Evolutionary conservation across 352 stramenopile genomes (phyloP).

Genomic region (Phytopythium montanum): DNA sequence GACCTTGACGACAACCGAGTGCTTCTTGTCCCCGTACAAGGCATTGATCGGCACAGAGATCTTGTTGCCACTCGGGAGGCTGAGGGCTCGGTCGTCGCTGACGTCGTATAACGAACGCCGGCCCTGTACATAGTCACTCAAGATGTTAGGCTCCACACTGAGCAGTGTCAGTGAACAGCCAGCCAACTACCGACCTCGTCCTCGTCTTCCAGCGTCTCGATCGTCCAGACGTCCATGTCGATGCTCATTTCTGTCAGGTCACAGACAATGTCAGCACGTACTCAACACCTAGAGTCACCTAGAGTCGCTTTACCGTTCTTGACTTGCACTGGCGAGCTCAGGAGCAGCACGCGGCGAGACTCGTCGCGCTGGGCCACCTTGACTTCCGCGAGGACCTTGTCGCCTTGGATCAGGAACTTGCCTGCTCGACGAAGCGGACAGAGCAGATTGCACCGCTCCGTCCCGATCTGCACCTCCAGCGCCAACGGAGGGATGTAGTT

Average conservation of each 20-base stretch:
- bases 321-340: constrained; percentile 86
- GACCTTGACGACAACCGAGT: constrained; percentile 84
- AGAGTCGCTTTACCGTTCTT: constrained; percentile 64
- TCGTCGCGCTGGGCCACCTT: constrained; percentile 87
- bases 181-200: constrained; percentile 45
- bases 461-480: constrained; percentile 79
- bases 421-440: constrained; percentile 80
- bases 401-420: constrained; percentile 87
- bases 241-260: constrained; percentile 52
- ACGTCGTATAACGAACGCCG: not conserved
- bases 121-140: not conserved
- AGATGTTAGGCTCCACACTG: not conserved
- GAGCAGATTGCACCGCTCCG: constrained; percentile 64
- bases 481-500: constrained; percentile 84
- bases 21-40: constrained; percentile 73
- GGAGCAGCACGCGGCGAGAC: constrained; percentile 71
- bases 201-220: constrained; percentile 37
- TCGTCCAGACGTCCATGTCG: constrained; percentile 82
- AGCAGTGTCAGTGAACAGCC: not conserved
- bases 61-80: constrained; percentile 58
- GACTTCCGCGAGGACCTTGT: constrained; percentile 82
- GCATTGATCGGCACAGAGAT: constrained; percentile 80
- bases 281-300: not conserved
- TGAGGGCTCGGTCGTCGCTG: constrained; percentile 39
- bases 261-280: constrained; percentile 8